These are phyloP conservation scores for Sequoia sempervirens DNA, from an alignment of 75 land plant species.

Conservation along the genomic window DNA sequence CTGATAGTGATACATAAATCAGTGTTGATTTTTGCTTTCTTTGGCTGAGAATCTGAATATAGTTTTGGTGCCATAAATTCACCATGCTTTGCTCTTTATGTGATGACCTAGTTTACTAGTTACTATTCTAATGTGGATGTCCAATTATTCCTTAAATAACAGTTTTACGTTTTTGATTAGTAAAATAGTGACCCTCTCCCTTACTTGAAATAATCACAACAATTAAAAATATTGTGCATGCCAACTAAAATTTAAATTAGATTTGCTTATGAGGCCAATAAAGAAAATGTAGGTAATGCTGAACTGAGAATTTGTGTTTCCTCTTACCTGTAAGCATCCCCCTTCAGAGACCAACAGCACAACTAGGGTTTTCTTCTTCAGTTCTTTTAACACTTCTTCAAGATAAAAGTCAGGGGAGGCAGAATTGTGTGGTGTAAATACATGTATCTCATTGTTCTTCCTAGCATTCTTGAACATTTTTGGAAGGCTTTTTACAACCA, in stretches of 20 bases:
- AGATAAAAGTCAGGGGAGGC: constrained; percentile 54
- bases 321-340: constrained; percentile 77
- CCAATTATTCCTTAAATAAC: background rate
- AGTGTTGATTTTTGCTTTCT: background rate
- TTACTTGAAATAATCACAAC: background rate
- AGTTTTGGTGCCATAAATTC: background rate
- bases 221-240: background rate
- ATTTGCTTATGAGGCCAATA: background rate
- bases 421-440: constrained; percentile 32
- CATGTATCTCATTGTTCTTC: constrained; percentile 39
- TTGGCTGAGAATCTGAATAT: background rate
- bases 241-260: background rate
- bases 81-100: background rate
- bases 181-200: background rate
- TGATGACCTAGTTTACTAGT: background rate
- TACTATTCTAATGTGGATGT: background rate
- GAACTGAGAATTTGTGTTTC: background rate
- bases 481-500: constrained; percentile 61
- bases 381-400: constrained; percentile 50
- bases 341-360: constrained; percentile 65
- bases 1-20: background rate
- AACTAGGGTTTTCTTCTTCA: constrained; percentile 56
- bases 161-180: background rate
- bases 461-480: constrained; percentile 38
- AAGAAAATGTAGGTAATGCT: background rate